phyloP scores from a whole-genome alignment of 2,329 filamentous ascomycete genomes.

The Hypoxylon sp. region DNA sequence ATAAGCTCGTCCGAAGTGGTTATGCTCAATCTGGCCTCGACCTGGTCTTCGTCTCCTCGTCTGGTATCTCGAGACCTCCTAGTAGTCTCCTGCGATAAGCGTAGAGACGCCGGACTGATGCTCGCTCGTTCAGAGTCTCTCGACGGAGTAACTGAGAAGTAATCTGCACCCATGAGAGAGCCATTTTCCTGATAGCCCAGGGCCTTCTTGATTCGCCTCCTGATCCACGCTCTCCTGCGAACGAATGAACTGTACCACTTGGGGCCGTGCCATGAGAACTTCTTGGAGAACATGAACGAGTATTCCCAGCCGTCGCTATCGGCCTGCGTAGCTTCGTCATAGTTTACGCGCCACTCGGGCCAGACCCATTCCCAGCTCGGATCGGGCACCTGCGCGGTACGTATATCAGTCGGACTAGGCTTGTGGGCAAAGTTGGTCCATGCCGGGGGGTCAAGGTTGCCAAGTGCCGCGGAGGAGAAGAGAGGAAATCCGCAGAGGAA shows the following conservation, averaged over 20 bases:
- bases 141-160: slow-evolving; percentile 75
- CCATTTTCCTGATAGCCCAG: slow-evolving; percentile 55
- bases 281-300: slow-evolving; percentile 81
- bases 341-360: slow-evolving; percentile 69
- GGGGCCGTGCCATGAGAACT: slow-evolving; percentile 85
- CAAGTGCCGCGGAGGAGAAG: slow-evolving; percentile 86
- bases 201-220: slow-evolving; percentile 75
- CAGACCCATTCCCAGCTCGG: slow-evolving; percentile 92
- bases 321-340: slow-evolving; percentile 73
- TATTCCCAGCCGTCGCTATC: slow-evolving; percentile 98
- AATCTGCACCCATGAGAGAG: slow-evolving; percentile 75
- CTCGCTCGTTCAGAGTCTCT: slow-evolving; percentile 47
- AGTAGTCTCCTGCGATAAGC: slow-evolving; percentile 46
- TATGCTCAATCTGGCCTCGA: slow-evolving; percentile 56
- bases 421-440: slow-evolving; percentile 80
- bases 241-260: slow-evolving; percentile 97
- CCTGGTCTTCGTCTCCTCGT: slow-evolving; percentile 44
- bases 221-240: slow-evolving; percentile 85
- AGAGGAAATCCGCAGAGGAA: slow-evolving; percentile 89
- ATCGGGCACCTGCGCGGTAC: slow-evolving; percentile 90
- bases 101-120: slow-evolving; percentile 33
- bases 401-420: slow-evolving; percentile 70
- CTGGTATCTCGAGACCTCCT: slow-evolving; percentile 43
- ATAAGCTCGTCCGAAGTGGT: slow-evolving; percentile 74
- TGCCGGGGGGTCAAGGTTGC: slow-evolving; percentile 82